Percentiles rank a stretch among this genome's conserved stretches.
Conservation (phyloP, 1,139 yeast species). For the Suhomyces wounanorum region DNA sequence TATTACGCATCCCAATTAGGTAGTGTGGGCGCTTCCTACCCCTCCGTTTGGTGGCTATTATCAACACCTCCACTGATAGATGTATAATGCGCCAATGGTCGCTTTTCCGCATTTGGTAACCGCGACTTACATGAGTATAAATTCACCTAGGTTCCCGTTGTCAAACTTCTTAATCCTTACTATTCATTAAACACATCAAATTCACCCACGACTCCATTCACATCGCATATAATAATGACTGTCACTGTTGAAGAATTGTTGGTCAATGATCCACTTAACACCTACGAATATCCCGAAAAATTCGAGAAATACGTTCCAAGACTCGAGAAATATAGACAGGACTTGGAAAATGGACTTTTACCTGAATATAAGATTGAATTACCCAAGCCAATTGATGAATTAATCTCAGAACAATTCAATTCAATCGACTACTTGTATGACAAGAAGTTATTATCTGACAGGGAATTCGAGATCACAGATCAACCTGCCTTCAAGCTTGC, state of each 20-base stretch:
- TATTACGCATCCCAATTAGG: background rate
- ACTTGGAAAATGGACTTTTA: slow-evolving; percentile 41
- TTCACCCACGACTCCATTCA: background rate
- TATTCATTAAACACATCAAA: background rate
- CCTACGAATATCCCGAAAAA: slow-evolving; percentile 41
- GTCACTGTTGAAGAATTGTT: slow-evolving; percentile 28
- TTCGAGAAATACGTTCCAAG: slow-evolving; percentile 49
- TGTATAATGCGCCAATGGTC: background rate
- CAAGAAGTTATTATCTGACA: slow-evolving; percentile 42
- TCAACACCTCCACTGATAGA: background rate
- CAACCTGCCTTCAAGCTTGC: slow-evolving; percentile 39
- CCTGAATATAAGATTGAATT: slow-evolving; percentile 45
- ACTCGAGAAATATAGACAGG: slow-evolving; percentile 49
- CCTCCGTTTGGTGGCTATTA: background rate
- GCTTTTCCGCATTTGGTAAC: slow-evolving; percentile 4
- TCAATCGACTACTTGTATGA: slow-evolving; percentile 46
- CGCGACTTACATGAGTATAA: slow-evolving; percentile 4
- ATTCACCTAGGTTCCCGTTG: background rate
- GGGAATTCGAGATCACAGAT: slow-evolving; percentile 52
- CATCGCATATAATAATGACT: slow-evolving; percentile 8
- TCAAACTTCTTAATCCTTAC: background rate
- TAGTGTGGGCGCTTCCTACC: background rate
- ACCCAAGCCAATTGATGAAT: slow-evolving; percentile 42
- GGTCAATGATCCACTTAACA: slow-evolving; percentile 33
- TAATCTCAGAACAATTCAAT: slow-evolving; percentile 46